Base-by-base conservation (phyloP, 371 early-diverging fungal genomes). In the Lichtheimia corymbifera region DNA sequence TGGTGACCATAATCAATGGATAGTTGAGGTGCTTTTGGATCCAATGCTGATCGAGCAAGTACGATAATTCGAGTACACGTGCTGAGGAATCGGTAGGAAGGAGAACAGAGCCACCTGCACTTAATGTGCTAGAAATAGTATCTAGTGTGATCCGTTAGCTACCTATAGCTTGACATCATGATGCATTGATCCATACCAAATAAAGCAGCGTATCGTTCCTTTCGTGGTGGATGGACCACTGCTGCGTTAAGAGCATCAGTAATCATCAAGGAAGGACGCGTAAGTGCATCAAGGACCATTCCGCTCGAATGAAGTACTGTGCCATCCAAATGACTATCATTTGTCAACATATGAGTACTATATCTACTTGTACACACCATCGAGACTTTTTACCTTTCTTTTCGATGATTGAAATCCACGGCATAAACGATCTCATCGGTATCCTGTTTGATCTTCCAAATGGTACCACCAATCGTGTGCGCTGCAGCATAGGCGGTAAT, bases 391-490 rank as follows among this genome's bases (percentile, higher is more conserved):
- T 82, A 92, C 93, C 87, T 80, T 79, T 99, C 99, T 68, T 92
- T 93, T 61, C 91, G 83, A 76, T 98, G 97, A 72, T 99, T 99
- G 68, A 92, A 93, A 69, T 98, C 95, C 25, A 97, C 95, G 1
- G 96, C 97, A 68, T 99, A 95, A 2, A 99, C 82, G 62, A 99
- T 93, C 20, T 91, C 90, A 58, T 99, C 97, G 6, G 92, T 88
- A 55, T 93, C 96, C 67, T 93, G 95, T 60, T 88, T 88, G 55
- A 99, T 95, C 66, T 93, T 95, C 98, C 97, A 99, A 27, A 99
- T 81, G 0, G 97, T 91, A 44, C 98, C 99, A 67, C 99, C 99
- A 53, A 99, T 80, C 0, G 97, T 91, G 71, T 98, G 96, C 6
- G 99, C 99, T 15, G 98, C 97, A 41, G 91, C 83, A 71, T 92